Evolutionary conservation across 176 grass and related monocot genomes (phyloP).

Genomic region (Zizania latifolia): DNA sequence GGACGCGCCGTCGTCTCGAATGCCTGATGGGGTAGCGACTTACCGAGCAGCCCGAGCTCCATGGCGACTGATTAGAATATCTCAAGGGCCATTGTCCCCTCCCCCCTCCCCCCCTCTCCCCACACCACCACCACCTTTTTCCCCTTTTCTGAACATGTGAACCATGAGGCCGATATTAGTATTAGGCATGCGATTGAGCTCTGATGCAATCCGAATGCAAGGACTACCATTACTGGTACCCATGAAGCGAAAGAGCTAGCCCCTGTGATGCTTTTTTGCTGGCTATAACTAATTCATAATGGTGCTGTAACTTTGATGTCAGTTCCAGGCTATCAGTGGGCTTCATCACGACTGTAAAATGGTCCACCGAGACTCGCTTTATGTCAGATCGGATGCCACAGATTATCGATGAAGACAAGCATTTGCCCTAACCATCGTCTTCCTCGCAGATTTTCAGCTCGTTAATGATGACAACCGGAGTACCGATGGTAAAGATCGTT

Average conservation of each 20-base stretch:
- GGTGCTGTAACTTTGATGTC: conserved; percentile 27
- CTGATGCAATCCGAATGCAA: conserved; percentile 4
- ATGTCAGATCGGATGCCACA: not conserved
- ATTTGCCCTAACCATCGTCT: not conserved
- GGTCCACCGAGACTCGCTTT: conserved; percentile 7
- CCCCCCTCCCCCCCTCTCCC: no score
- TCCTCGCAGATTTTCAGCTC: not conserved
- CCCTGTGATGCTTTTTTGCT: conserved; percentile 17
- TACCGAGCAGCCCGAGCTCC: not conserved
- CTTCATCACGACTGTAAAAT: conserved; percentile 11
- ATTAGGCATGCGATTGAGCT: conserved; percentile 1
- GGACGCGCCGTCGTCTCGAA: not conserved
- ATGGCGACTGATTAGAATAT: not conserved
- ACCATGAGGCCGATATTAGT: conserved; percentile 20
- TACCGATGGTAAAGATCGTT: not conserved
- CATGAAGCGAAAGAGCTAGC: conserved; percentile 5
- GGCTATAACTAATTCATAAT: conserved; percentile 14
- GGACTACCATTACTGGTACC: not conserved
- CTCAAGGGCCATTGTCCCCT: not conserved
- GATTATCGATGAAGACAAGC: not conserved
- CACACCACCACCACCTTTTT: no score
- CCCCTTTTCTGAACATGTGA: no score
- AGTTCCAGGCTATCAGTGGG: conserved; percentile 25
- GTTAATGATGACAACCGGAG: not conserved
- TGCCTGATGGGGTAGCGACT: not conserved